phyloP scores from a whole-genome alignment of 305 asterid species.

The Plantago lanceolata region DNA sequence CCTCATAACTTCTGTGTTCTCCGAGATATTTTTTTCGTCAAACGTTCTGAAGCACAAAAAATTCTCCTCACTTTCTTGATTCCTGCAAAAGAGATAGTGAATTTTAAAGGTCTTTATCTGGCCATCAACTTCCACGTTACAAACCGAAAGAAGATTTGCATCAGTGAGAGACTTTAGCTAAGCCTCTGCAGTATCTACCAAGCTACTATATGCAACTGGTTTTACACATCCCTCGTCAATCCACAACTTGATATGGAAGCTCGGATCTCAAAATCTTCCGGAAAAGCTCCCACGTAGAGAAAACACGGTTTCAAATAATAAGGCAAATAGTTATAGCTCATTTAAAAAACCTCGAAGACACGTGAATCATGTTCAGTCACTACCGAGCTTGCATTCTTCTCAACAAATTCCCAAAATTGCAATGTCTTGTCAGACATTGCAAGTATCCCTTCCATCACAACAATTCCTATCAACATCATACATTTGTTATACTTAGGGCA shows the following conservation, averaged over 20 bases:
- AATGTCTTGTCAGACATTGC: no score
- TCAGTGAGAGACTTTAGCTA: conserved; percentile 19
- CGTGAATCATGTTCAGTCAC: no score
- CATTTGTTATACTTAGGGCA: no score
- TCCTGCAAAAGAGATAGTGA: no score
- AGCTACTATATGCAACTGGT: background rate
- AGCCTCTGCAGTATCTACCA: conserved; percentile 4
- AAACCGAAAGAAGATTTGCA: conserved; percentile 27
- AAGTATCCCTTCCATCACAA: no score
- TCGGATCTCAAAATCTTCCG: conserved; percentile 13
- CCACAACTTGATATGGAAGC: conserved; percentile 14
- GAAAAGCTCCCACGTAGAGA: conserved; percentile 20
- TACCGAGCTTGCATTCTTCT: background rate
- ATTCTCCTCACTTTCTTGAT: conserved; percentile 15
- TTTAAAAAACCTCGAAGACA: no score
- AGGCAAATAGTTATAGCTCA: conserved; percentile 19
- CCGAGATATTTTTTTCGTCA: no score
- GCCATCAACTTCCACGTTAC: no score
- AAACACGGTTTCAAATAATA: conserved; percentile 18
- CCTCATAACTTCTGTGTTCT: background rate
- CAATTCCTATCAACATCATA: no score
- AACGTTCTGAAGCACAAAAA: background rate
- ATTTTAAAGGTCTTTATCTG: no score
- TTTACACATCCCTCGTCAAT: conserved; percentile 21
- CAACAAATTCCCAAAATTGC: conserved; percentile 10